A percentile compares a stretch with the other conserved stretches of the same genome.
phyloP scores from a whole-genome alignment of 2,329 filamentous ascomycete genomes.

The Colletotrichum abscissum region DNA sequence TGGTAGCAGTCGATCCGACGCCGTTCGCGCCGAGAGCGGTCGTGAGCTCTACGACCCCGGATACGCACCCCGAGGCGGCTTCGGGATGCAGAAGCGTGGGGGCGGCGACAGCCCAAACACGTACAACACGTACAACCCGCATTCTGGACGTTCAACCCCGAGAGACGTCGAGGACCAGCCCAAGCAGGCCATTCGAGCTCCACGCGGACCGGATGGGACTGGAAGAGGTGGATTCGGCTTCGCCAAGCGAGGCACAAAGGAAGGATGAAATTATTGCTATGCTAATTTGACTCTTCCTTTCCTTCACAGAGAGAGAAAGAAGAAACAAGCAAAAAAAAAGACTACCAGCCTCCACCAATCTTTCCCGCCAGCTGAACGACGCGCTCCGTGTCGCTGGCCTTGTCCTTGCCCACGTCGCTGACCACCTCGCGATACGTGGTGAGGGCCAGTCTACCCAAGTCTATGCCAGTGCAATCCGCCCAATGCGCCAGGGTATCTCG shows the following conservation, averaged over 20 bases:
- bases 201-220: constrained; percentile 81
- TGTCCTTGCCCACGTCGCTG: constrained; percentile 90
- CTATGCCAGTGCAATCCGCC: constrained; percentile 77
- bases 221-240: constrained; percentile 85
- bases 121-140: not conserved
- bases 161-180: constrained; percentile 71
- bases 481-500: constrained; percentile 80
- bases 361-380: constrained; percentile 91
- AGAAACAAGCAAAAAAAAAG: not conserved
- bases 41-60: constrained; percentile 83
- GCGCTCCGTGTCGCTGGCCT: constrained; percentile 76
- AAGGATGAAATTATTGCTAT: constrained; percentile 49
- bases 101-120: constrained; percentile 51
- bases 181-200: constrained; percentile 77
- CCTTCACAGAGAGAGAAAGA: not conserved
- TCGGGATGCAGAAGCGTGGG: constrained; percentile 55
- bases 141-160: constrained; percentile 56
- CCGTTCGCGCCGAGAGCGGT: constrained; percentile 43
- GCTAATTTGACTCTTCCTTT: not conserved
- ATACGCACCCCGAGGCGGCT: constrained; percentile 73
- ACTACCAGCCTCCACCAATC: constrained; percentile 92
- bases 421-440: constrained; percentile 94
- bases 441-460: constrained; percentile 77
- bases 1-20: constrained; percentile 36
- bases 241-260: constrained; percentile 69